Conservation (phyloP, 768 basidiomycete species). For the Leccinum arenicola region DNA sequence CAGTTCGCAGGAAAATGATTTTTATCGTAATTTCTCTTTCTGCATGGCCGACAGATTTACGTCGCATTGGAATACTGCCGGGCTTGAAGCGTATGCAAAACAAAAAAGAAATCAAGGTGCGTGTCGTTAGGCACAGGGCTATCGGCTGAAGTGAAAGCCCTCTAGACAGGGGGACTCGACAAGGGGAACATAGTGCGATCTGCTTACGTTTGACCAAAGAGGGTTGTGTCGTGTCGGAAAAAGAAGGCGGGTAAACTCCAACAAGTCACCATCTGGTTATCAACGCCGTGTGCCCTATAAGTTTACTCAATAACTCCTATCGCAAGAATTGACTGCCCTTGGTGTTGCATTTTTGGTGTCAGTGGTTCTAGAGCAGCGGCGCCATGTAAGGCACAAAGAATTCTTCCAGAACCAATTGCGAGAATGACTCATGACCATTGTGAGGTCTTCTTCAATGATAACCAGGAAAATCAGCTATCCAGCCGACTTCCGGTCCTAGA, state of each 20-base stretch:
- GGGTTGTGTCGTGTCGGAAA: constrained; percentile 4
- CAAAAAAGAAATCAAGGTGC: not conserved
- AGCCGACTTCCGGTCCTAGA: not conserved
- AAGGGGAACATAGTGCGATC: not conserved
- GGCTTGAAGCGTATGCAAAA: not conserved
- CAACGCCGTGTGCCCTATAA: constrained; percentile 12
- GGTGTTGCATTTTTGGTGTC: constrained; percentile 1
- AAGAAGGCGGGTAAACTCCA: not conserved
- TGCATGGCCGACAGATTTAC: not conserved
- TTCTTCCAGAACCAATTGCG: not conserved
- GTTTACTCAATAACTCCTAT: constrained; percentile 7
- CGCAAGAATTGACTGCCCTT: constrained; percentile 10
- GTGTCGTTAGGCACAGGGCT: constrained; percentile 3
- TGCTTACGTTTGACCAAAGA: constrained; percentile 8
- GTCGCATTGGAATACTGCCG: not conserved
- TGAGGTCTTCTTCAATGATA: not conserved
- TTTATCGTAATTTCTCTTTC: not conserved
- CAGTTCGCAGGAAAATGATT: not conserved
- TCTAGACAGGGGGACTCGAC: not conserved
- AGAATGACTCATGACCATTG: not conserved
- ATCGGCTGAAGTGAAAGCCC: not conserved
- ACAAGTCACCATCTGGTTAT: constrained; percentile 1
- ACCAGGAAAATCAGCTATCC: not conserved
- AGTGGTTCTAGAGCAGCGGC: not conserved
- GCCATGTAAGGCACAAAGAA: not conserved